Percentiles rank a stretch among this genome's conserved stretches.
Conservation (phyloP, 345 rosid species). For the Salix dunnii region DNA sequence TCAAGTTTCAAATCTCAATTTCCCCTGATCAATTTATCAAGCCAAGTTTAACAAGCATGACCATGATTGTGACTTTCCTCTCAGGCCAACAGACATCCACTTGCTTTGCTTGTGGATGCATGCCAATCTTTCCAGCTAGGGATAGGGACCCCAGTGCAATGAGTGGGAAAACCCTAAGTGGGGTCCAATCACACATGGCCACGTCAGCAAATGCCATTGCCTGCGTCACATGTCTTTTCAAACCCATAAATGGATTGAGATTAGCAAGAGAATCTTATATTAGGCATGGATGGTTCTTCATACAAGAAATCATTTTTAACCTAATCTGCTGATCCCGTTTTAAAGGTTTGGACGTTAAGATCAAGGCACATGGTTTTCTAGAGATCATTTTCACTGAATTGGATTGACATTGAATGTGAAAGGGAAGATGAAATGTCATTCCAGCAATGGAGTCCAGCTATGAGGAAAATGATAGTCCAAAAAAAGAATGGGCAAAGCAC, state of each 20-base stretch:
- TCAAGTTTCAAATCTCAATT: too few species aligned
- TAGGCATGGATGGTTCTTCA: too few species aligned
- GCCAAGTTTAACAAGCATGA: too few species aligned
- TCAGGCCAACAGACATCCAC: constrained; percentile 11
- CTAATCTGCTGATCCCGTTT: too few species aligned
- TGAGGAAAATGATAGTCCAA: background rate
- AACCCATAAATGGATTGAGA: too few species aligned
- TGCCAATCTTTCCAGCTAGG: constrained; percentile 31
- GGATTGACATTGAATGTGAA: background rate
- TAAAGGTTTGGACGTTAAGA: too few species aligned
- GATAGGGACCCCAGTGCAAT: background rate
- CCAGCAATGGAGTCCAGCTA: background rate
- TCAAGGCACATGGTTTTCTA: too few species aligned
- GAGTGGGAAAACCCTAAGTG: constrained; percentile 3
- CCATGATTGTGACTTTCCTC: background rate
- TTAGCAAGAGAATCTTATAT: too few species aligned
- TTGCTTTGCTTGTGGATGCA: background rate
- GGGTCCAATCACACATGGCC: constrained; percentile 45
- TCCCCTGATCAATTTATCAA: too few species aligned
- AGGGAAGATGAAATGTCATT: background rate
- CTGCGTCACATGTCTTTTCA: too few species aligned
- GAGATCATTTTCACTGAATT: background rate
- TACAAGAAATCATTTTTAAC: too few species aligned
- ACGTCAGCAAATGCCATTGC: constrained; percentile 15
- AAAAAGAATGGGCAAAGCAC: background rate